Evolutionary conservation across 345 rosid species (phyloP), one percentile per base, ranked within the genome.

Genomic region (Eucalyptus cloeziana): DNA sequence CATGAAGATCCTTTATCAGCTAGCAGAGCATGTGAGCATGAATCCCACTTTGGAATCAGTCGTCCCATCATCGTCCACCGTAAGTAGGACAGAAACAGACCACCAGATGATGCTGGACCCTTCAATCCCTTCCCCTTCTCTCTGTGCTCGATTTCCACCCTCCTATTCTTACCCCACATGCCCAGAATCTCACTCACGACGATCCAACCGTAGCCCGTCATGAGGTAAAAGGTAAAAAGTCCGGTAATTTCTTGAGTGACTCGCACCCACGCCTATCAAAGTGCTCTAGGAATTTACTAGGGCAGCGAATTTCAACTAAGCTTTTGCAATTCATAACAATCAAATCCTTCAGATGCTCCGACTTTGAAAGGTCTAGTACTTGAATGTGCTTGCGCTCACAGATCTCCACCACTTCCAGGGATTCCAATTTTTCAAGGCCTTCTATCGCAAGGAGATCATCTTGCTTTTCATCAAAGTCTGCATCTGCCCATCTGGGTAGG

Each of bases 261-360:
- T 58, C n/a, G 3, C 64, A 58, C n/a, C n/a, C 64, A 25, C 0
- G 0, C 14, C 13, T 58, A 0, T 0, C 0, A 58, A 58, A 58
- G 64, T 0, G 0, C 14, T 58, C 0, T 0, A 25, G 1, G 14
- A 25, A 25, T 58, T 58, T 58, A 10, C 64, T 25, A 10, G n/a
- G 64, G n/a, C 7, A 58, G n/a, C 3, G 7, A 25, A 58, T 58
- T 58, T 58, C 64, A 10, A 58, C n/a, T 25, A 58, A 25, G 14
- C 64, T 58, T 58, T 2, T 25, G 64, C 64, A 58, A 58, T 10
- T 0, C 2, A 0, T 1, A 58, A 25, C n/a, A 10, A 0, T 0
- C n/a, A 58, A 58, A 3, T 0, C 0, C 14, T 58, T 25, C 1
- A 58, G 7, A 25, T 58, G 3, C 64, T 10, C 2, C 7, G n/a